These are phyloP conservation scores for Chytriomyces confervae DNA, from an alignment of 192 early-diverging fungal species.

Conservation along the genomic window DNA sequence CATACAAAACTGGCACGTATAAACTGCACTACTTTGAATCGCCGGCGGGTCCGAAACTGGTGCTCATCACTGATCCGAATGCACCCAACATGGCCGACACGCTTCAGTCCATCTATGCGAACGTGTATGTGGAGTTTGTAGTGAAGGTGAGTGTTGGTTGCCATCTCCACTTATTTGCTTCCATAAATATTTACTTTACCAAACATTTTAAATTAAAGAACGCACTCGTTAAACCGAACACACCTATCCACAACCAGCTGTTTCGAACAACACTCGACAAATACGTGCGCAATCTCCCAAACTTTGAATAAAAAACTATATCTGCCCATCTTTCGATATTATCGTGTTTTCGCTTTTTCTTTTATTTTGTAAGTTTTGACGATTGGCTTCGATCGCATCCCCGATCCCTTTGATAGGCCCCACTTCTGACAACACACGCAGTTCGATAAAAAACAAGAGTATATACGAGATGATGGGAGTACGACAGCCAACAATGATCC, in stretches of 20 bases:
- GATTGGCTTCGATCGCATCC: background rate
- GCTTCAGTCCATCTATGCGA: constrained; percentile 79
- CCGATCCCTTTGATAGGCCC: background rate
- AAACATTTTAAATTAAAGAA: constrained; percentile 58
- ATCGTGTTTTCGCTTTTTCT: too few relatives aligned
- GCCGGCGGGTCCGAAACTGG: constrained; percentile 84
- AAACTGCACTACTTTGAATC: constrained; percentile 93
- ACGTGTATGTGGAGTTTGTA: constrained; percentile 93
- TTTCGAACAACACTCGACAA: constrained; percentile 44
- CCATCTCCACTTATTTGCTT: background rate
- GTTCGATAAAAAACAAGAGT: too few relatives aligned
- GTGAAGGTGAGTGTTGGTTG: constrained; percentile 48
- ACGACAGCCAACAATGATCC: background rate
- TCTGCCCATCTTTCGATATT: too few relatives aligned
- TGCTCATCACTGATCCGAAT: constrained; percentile 80
- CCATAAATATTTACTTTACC: background rate
- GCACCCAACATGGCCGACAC: constrained; percentile 69
- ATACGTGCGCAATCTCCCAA: constrained; percentile 41
- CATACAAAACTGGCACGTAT: constrained; percentile 83
- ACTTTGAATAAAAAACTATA: constrained; percentile 36
- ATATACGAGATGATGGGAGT: too few relatives aligned
- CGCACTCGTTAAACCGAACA: constrained; percentile 69
- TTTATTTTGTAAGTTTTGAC: background rate
- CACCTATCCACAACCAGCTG: constrained; percentile 49
- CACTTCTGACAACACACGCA: background rate